Conservation (phyloP, 2,329 filamentous ascomycete species). For the Cytospora piceae region DNA sequence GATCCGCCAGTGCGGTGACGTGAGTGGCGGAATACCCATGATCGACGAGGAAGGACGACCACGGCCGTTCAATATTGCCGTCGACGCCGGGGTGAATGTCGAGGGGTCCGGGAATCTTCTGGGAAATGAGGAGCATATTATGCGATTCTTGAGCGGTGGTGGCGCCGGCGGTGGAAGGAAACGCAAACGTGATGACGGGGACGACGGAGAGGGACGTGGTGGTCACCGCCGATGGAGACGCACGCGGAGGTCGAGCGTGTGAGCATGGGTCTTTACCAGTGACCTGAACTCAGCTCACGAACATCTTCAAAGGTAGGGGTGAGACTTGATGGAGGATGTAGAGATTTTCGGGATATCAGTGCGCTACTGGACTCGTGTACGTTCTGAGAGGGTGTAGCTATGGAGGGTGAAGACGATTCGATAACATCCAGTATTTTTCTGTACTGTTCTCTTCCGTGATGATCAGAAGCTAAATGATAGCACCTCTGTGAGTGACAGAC, state of each 20-base stretch:
- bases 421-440: no score
- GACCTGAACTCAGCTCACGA: background rate
- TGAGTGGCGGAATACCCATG: constrained; percentile 48
- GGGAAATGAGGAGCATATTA: constrained; percentile 37
- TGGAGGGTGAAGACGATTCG: no score
- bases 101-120: constrained; percentile 50
- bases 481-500: no score
- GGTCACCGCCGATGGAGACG: background rate
- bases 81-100: constrained; percentile 52
- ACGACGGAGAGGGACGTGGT: background rate
- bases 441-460: no score
- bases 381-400: no score
- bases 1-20: constrained; percentile 47
- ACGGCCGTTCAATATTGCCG: constrained; percentile 46
- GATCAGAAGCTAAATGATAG: no score
- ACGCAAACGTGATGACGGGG: constrained; percentile 14
- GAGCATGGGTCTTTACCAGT: background rate
- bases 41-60: constrained; percentile 49
- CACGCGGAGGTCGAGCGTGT: constrained; percentile 18
- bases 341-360: no score
- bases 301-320: background rate
- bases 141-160: constrained; percentile 1
- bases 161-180: background rate
- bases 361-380: no score
- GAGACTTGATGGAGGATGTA: background rate